Base-by-base conservation (phyloP, 352 stramenopile species). In the Phytophthora agathidicida region DNA sequence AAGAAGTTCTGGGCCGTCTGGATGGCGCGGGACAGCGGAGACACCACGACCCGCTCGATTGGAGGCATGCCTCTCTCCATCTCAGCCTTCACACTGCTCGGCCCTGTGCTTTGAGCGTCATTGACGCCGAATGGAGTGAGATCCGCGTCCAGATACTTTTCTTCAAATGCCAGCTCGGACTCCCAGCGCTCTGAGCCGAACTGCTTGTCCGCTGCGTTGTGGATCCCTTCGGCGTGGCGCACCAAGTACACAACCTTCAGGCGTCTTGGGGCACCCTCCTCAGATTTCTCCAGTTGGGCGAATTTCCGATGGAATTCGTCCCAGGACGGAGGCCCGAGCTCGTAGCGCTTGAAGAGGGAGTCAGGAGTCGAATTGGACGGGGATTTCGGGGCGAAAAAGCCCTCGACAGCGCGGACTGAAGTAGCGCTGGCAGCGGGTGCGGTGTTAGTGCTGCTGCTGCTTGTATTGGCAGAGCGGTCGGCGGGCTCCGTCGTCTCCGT, bases 161-260 rank as follows among this genome's bases (percentile, higher is more conserved):
- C 75, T 14, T 71, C 65, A 49, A 74, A 83, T 16, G 83, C 83
- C 36, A 86, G 69, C 31, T 88, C 74, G 35, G 63, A 68, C 26
- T 90, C 78, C 83, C 80, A 93, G 7, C 66, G 65, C 30, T 75
- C 66, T 2, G 71, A 68, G 24, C 83, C 80, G 14, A 77, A 66
- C 44, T 82, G 62, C 1, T 73, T 65, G 54, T 84, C 75, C 3
- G 75, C 71, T 5, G 71, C 77, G 51, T 93, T 93, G 64, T 93
- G 81, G 39, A 65, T 70, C n/a, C 81, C 84, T 54, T 93, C 75
- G 20, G 76, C 82, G 39, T 92, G 84, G 19, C 84, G 80, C 47
- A 93, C 71, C n/a, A 91, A 71, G 70, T 91, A 92, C 16, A 91
- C 56, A 46, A 88, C 80, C 63, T 91, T 93, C 48, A 89, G 44